These are phyloP conservation scores for Saccharomycopsis guyanensis DNA, from an alignment of 805 yeast genomes.

Conservation along the genomic window DNA sequence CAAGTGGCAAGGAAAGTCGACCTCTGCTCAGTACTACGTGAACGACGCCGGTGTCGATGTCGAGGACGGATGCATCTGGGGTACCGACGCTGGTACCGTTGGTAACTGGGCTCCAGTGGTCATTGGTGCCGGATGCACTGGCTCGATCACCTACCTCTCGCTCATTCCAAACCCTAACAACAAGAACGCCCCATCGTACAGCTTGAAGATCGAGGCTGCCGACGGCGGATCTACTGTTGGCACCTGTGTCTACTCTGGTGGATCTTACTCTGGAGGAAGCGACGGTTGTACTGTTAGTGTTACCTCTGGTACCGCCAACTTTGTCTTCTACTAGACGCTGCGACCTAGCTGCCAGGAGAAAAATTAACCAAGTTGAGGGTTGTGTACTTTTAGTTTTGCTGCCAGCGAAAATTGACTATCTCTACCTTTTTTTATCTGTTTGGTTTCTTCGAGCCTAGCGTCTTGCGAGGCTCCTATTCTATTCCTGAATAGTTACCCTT, in stretches of 20 bases:
- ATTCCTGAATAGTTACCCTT: too few relatives aligned
- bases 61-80: slow-evolving; percentile 95
- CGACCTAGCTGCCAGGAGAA: neutral
- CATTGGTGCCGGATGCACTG: slow-evolving; percentile 65
- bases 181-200: slow-evolving; percentile 46
- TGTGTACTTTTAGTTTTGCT: neutral
- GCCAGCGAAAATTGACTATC: too few relatives aligned
- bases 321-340: slow-evolving; percentile 40
- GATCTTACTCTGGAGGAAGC: slow-evolving; percentile 49
- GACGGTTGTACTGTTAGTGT: slow-evolving; percentile 78
- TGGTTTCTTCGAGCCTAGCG: too few relatives aligned
- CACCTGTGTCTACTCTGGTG: slow-evolving; percentile 71
- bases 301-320: slow-evolving; percentile 50
- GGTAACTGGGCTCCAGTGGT: slow-evolving; percentile 95
- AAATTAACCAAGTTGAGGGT: neutral
- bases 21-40: slow-evolving; percentile 95
- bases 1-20: slow-evolving; percentile 70
- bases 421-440: too few relatives aligned
- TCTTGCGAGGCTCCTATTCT: too few relatives aligned
- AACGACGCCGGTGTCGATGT: slow-evolving; percentile 90
- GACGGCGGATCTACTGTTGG: slow-evolving; percentile 54
- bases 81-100: slow-evolving; percentile 62
- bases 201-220: slow-evolving; percentile 67
- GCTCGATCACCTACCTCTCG: slow-evolving; percentile 57
- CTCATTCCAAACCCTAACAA: slow-evolving; percentile 77